Evolutionary conservation across 2,329 filamentous ascomycete genomes (phyloP).

Genomic region (Sarocladiaceae sp.): DNA sequence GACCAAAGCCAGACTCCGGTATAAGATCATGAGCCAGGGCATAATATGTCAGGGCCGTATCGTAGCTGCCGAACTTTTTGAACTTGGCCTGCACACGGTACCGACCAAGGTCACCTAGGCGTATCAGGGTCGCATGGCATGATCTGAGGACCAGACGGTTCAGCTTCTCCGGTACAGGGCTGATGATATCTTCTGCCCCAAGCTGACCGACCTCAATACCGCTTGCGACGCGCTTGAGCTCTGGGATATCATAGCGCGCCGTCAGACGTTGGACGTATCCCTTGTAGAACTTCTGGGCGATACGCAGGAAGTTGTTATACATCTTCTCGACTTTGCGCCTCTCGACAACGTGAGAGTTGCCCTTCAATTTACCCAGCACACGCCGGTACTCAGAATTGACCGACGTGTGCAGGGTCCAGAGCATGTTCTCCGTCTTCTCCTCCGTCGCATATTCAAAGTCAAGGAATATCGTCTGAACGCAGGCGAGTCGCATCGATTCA

Average conservation of each 20-base stretch:
- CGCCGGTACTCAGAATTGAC: constrained; percentile 76
- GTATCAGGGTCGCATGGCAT: constrained; percentile 77
- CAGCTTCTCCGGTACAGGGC: constrained; percentile 42
- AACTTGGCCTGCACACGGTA: constrained; percentile 72
- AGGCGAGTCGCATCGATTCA: constrained; percentile 62
- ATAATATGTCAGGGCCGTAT: constrained; percentile 78
- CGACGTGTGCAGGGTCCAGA: constrained; percentile 74
- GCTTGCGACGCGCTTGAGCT: constrained; percentile 37
- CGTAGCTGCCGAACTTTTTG: constrained; percentile 65
- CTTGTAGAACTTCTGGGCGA: constrained; percentile 82
- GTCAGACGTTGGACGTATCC: constrained; percentile 75
- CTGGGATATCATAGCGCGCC: constrained; percentile 47
- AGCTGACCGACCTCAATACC: constrained; percentile 37
- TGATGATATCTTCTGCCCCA: constrained; percentile 35
- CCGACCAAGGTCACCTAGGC: constrained; percentile 81
- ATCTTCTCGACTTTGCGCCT: constrained; percentile 74
- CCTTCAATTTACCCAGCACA: constrained; percentile 51
- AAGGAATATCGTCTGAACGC: constrained; percentile 64
- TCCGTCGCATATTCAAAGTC: constrained; percentile 61
- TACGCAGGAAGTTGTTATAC: constrained; percentile 80
- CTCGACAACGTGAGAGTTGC: constrained; percentile 46
- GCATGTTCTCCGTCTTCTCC: constrained; percentile 58
- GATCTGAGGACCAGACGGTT: constrained; percentile 59
- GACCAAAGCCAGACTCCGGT: constrained; percentile 71
- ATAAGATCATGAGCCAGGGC: constrained; percentile 71